Conservation (phyloP, 2,329 filamentous ascomycete genomes). For the Talaromyces albobiverticillius region DNA sequence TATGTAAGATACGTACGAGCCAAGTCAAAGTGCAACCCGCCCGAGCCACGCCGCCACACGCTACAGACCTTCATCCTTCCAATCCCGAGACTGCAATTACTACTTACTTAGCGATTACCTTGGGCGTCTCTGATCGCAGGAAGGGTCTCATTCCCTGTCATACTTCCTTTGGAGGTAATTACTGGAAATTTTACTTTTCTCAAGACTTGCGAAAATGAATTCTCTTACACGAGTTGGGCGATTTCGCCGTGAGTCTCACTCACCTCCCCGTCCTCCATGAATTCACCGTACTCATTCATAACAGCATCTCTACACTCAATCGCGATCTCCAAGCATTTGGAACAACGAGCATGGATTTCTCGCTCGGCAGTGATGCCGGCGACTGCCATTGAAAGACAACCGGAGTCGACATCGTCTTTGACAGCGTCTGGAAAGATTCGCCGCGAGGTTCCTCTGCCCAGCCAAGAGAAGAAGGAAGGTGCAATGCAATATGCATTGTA, state of each 20-base stretch:
- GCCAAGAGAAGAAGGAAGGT: slow-evolving; percentile 50
- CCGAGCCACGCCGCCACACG: slow-evolving; percentile 7
- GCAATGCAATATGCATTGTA: slow-evolving; percentile 53
- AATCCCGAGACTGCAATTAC: slow-evolving; percentile 8
- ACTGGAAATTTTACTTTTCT: not conserved
- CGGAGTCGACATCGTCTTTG: slow-evolving; percentile 31
- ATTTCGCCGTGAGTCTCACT: slow-evolving; percentile 15
- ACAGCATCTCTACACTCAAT: slow-evolving; percentile 28
- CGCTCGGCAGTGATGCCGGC: slow-evolving; percentile 43
- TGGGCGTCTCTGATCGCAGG: slow-evolving; percentile 1
- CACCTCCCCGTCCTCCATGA: slow-evolving; percentile 5
- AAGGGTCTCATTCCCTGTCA: not conserved
- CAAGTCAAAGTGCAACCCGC: not conserved
- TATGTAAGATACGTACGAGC: not conserved
- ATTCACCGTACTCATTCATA: slow-evolving; percentile 20
- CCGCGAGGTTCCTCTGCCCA: slow-evolving; percentile 47
- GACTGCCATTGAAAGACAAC: slow-evolving; percentile 39
- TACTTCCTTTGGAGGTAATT: not conserved
- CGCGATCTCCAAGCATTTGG: slow-evolving; percentile 31
- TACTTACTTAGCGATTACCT: not conserved
- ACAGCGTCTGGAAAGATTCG: slow-evolving; percentile 44
- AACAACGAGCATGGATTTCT: slow-evolving; percentile 38
- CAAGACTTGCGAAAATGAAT: slow-evolving; percentile 6
- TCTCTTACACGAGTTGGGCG: slow-evolving; percentile 13
- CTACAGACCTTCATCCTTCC: slow-evolving; percentile 9